Base-by-base conservation (phyloP, 768 basidiomycete species). In the Mycena venus region DNA sequence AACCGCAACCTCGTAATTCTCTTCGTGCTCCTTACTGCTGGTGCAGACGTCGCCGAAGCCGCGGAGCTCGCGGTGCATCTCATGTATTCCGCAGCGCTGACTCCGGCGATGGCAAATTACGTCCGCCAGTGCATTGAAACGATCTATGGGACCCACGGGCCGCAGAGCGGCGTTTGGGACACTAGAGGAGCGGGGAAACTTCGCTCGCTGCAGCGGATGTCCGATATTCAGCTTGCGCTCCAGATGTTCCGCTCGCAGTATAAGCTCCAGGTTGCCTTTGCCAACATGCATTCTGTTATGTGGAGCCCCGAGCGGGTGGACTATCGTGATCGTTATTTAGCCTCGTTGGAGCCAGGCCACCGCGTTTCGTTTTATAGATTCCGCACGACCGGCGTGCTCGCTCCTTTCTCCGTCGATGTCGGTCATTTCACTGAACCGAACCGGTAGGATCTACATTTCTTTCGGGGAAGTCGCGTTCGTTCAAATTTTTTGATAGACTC, bases 11-110 rank as follows among this genome's bases (percentile, higher is more conserved):
- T 88, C 32, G 80, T 87, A 25, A 81, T 85, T 56, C 82, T 65
- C 23, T 65, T 36, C 25, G 51, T 38, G 15, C 81, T 87, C 14
- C 82, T 86, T n/a, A 80, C 78, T 17, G 78, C 85, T 2, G 85
- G 64, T 19, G 84, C 10, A 25, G 34, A 65, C 14, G 34, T 53
- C 17, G 64, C 23, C 5, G 64, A 65, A 80, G 83, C 84, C 6
- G 86, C 85, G 14, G 86, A 87, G 75, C 78, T 88, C 12, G 84
- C 84, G 0, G 77, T 80, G 10, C 87, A 87, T 72, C 77, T 87
- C 29, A 86, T 87, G 84, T 88, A 86, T 75, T 87, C 87, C 1
- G 78, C 84, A 44, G 79, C 78, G 27, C 78, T 88, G n/a, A 78
- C 85, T 0, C 80, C 81, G 12, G 80, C 82, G 9, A 80, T 80